Evolutionary conservation across 768 basidiomycete species (phyloP).

Genomic region (Rickenella mellea): DNA sequence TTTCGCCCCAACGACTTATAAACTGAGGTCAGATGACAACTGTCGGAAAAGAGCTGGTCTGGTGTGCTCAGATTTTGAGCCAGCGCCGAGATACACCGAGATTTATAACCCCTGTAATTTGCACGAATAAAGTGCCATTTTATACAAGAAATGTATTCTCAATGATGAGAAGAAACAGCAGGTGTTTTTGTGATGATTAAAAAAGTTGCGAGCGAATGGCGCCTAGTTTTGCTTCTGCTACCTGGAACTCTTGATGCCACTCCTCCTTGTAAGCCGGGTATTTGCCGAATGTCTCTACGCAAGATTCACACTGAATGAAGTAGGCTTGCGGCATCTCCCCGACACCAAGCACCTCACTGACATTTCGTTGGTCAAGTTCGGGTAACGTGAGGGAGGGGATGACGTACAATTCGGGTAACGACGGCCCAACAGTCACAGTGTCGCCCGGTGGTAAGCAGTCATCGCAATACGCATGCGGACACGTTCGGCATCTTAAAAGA

Average conservation of each 20-base stretch:
- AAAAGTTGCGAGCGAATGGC: too few relatives aligned
- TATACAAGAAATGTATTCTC: too few relatives aligned
- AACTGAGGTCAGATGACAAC: too few relatives aligned
- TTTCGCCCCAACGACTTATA: too few relatives aligned
- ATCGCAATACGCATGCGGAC: slow-evolving; percentile 50
- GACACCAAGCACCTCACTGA: slow-evolving; percentile 32
- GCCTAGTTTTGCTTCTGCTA: slow-evolving; percentile 26
- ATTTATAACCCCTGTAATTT: too few relatives aligned
- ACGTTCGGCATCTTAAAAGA: slow-evolving; percentile 42
- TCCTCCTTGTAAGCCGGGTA: slow-evolving; percentile 27
- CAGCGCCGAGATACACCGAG: too few relatives aligned
- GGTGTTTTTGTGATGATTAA: too few relatives aligned
- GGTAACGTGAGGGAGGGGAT: not conserved
- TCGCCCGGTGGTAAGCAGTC: slow-evolving; percentile 47
- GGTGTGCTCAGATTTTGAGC: too few relatives aligned
- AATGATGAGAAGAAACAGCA: too few relatives aligned
- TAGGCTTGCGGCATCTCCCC: slow-evolving; percentile 27
- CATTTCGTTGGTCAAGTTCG: slow-evolving; percentile 2
- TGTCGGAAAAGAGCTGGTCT: too few relatives aligned
- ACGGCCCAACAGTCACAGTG: slow-evolving; percentile 42
- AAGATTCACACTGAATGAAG: slow-evolving; percentile 44
- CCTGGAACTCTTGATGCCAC: slow-evolving; percentile 35
- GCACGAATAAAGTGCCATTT: too few relatives aligned
- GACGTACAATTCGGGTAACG: slow-evolving; percentile 48
- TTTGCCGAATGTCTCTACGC: slow-evolving; percentile 26